Evolutionary conservation across 441 rosid genomes (phyloP).

Genomic region (Jatropha podagrica): DNA sequence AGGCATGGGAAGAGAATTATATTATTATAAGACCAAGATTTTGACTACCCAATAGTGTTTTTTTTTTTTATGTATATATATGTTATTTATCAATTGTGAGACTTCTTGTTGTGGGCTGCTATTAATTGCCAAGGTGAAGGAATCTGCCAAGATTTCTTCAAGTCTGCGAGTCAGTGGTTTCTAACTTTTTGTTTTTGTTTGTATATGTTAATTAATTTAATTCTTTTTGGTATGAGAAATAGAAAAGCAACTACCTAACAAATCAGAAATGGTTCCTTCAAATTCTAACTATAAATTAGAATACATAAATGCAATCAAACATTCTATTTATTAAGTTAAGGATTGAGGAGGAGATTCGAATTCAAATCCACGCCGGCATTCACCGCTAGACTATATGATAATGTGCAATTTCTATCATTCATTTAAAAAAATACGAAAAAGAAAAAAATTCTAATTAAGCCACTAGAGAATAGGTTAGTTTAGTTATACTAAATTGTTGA

Average conservation of each 20-base stretch:
- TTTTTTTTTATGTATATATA: not conserved
- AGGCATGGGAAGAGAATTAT: not conserved
- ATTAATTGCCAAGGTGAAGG: not conserved
- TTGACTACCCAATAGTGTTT: slow-evolving; percentile 7
- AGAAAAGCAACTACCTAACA: not conserved
- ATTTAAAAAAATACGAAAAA: no score
- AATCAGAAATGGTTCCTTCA: no score
- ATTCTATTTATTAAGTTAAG: no score
- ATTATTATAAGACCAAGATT: not conserved
- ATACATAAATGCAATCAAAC: not conserved
- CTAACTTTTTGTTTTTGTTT: not conserved
- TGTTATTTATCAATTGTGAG: not conserved
- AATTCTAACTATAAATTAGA: not conserved
- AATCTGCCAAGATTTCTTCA: not conserved
- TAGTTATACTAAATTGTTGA: no score
- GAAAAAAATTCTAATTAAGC: no score
- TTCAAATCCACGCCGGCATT: no score
- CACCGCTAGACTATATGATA: no score
- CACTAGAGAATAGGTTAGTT: no score
- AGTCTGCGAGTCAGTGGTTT: not conserved
- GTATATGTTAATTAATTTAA: not conserved
- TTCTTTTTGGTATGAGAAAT: not conserved
- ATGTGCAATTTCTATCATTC: no score
- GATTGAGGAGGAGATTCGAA: no score
- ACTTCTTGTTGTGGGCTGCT: not conserved